These are phyloP conservation scores for Singerocomus inundabilis DNA, from an alignment of 1,284 basidiomycete species.

Conservation along the genomic window DNA sequence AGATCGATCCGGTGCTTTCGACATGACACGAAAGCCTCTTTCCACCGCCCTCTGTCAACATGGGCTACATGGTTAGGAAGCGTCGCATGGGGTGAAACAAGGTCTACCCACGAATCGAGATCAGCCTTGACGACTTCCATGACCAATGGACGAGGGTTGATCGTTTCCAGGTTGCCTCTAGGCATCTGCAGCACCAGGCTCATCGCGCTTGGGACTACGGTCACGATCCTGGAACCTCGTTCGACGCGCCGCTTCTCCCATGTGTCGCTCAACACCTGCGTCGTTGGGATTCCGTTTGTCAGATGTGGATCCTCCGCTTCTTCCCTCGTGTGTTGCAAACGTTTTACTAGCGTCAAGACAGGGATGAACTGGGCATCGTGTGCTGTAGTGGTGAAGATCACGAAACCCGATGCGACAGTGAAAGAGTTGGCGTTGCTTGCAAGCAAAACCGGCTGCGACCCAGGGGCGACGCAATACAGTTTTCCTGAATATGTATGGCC, in stretches of 20 bases:
- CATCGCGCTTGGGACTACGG: constrained; percentile 85
- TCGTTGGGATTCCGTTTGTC: constrained; percentile 22
- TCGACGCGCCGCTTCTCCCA: constrained; percentile 83
- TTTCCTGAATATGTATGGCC: constrained; percentile 69
- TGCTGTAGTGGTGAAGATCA: constrained; percentile 84
- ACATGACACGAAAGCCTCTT: constrained; percentile 87
- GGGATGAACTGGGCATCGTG: constrained; percentile 84
- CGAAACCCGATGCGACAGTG: constrained; percentile 73
- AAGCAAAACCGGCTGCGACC: constrained; percentile 31
- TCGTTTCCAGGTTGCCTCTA: constrained; percentile 93
- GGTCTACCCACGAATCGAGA: constrained; percentile 61
- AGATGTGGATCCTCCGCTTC: constrained; percentile 24
- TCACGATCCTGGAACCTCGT: constrained; percentile 83
- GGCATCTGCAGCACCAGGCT: constrained; percentile 96
- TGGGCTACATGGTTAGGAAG: too few relatives aligned
- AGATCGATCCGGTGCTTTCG: constrained; percentile 93
- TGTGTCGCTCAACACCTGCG: constrained; percentile 36
- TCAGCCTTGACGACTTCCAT: constrained; percentile 79
- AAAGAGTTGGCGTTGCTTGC: constrained; percentile 79
- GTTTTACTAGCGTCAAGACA: constrained; percentile 28
- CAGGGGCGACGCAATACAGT: constrained; percentile 47
- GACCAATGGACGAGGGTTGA: constrained; percentile 90
- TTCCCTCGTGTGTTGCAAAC: background rate
- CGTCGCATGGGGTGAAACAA: background rate
- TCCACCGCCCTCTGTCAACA: constrained; percentile 59